These are phyloP conservation scores for Setaria viridis DNA, from an alignment of 202 grass and related monocot species.

Conservation along the genomic window DNA sequence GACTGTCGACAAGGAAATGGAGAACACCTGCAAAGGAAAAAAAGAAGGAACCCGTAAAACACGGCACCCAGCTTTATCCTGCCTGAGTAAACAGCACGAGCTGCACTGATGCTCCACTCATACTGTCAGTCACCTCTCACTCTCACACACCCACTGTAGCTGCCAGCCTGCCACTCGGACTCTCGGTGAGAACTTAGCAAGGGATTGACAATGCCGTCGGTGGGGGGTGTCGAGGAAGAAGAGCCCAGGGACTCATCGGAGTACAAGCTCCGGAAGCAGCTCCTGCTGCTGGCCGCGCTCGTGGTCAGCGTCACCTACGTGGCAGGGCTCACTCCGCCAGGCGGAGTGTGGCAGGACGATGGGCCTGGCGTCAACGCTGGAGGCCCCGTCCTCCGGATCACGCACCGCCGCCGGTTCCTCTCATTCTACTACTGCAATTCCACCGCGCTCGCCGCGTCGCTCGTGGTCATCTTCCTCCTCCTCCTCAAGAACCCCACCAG, in stretches of 20 bases:
- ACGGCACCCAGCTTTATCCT: too few relatives aligned
- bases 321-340: not conserved
- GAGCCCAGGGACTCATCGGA: not conserved
- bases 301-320: constrained; percentile 8
- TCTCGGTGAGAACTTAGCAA: too few relatives aligned
- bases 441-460: not conserved
- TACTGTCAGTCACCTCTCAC: too few relatives aligned
- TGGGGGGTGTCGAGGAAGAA: too few relatives aligned
- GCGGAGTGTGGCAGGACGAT: not conserved
- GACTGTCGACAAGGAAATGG: too few relatives aligned
- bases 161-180: too few relatives aligned
- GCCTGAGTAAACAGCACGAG: too few relatives aligned
- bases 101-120: too few relatives aligned
- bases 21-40: too few relatives aligned
- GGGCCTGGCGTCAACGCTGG: not conserved
- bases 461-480: constrained; percentile 15
- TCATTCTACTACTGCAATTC: constrained; percentile 13
- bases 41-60: too few relatives aligned
- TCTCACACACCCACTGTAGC: too few relatives aligned
- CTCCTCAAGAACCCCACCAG: constrained; percentile 10
- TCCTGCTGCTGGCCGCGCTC: constrained; percentile 8
- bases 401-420: not conserved
- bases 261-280: constrained; percentile 19
- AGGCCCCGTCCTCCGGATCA: not conserved
- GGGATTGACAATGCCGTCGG: too few relatives aligned